Conservation (phyloP, 2,329 filamentous ascomycete species). For the Cytospora paraplurivora region DNA sequence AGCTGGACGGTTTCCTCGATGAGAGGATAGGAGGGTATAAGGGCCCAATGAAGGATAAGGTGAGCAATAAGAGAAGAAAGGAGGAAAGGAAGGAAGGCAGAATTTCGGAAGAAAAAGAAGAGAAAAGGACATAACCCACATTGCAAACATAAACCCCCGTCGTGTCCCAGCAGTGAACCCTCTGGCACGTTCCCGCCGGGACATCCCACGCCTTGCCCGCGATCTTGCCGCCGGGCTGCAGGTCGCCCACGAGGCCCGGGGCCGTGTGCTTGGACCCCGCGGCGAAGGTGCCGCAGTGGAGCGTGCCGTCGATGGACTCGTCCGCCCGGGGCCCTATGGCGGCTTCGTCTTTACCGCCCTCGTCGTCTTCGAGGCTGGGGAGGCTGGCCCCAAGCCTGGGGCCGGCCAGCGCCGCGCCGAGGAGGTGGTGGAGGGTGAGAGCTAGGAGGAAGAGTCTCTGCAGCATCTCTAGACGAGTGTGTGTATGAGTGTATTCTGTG, state of each 20-base stretch:
- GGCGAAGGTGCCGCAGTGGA: conserved; percentile 22
- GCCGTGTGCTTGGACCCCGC: conserved; percentile 2
- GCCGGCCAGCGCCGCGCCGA: background rate
- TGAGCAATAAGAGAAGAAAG: too few species aligned
- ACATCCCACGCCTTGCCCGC: conserved; percentile 2
- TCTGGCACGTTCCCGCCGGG: conserved; percentile 7
- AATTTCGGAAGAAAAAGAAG: too few species aligned
- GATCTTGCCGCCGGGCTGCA: conserved; percentile 10
- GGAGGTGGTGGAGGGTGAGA: conserved; percentile 2
- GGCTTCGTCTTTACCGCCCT: too few species aligned
- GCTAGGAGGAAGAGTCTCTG: background rate
- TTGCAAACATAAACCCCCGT: conserved; percentile 25
- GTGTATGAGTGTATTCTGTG: background rate
- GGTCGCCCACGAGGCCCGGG: conserved; percentile 7
- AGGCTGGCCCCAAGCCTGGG: background rate
- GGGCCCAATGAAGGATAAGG: too few species aligned
- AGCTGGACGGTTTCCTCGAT: background rate
- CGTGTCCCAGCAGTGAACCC: conserved; percentile 22
- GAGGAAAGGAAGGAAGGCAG: too few species aligned
- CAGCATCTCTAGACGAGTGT: background rate
- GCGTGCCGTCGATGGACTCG: conserved; percentile 19
- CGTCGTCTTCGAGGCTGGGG: background rate
- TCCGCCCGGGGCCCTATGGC: background rate
- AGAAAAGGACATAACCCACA: conserved; percentile 4
- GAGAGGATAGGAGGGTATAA: background rate